Evolutionary conservation across 2,329 filamentous ascomycete genomes (phyloP), one percentile per base, ranked within the genome.

Genomic region (Colletotrichum sp.): DNA sequence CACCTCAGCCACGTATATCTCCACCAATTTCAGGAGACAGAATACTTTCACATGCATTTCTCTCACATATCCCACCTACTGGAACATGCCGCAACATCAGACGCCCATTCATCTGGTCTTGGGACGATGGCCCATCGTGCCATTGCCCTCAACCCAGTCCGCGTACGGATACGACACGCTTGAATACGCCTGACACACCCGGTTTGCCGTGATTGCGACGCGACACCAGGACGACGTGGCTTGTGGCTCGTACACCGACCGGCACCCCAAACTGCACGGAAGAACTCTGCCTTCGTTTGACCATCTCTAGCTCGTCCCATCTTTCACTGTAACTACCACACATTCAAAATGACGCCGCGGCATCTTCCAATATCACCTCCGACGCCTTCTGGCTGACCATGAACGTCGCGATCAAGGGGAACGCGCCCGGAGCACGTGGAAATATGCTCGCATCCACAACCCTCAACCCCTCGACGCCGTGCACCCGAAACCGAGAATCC

Each of bases 391-490:
- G 91, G 2, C 86, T 87, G 8, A 91, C 84, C 81, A 93, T 89
- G 77, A 89, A 91, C 6, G 69, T 67, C 52, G 72, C 61, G 4
- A 87, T 84, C 60, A 86, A 86, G 78, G 87, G 91, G 39, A 74
- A 71, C 26, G 73, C 80, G 79, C 21, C 90, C 90, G 28, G 84
- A 81, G 68, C 82, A 89, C 71, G 90, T 26, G 89, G 77, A 24
- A 90, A 93, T 1, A 90, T 86, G 32, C 86, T 89, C 1, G 91
- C 92, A 84, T 93, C 92, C 1, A 93, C 92, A 4, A 93, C 91
- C 30, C 92, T 84, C 65, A 93, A 80, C 0, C 88, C 88, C 2
- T 85, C 81, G 0, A 91, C 88, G 1, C 90, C 90, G 15, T 88
- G 83, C 1, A 93, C 92, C 10, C 87, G 85, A 80, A 93, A 92